Evolutionary conservation across 75 land plant species (phyloP), one percentile per base, ranked within the genome.

Genomic region (Pinus tabuliformis): DNA sequence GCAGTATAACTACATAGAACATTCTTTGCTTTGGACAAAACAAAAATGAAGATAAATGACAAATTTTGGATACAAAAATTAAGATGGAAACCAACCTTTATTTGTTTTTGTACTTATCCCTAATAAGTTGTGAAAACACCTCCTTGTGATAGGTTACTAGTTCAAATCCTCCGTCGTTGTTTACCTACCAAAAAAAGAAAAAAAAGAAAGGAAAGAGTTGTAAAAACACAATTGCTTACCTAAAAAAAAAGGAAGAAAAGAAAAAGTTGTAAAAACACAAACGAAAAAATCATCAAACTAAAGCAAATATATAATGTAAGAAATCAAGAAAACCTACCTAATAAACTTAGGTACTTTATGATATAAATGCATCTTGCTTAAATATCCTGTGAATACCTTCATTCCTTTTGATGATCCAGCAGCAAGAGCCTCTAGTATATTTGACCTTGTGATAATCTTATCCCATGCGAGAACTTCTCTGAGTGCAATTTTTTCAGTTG

Each of bases 391-490:
- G 57, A 26, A 14, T 81, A 96, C 99, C 93, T 89, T 83, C 20
- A 83, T 82, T 80, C 94, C 95, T 78, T 92, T 90, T 75, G 74
- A 81, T 52, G 90, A 79, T 36, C 92, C 97, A 58, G 86, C 78
- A 20, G 90, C 92, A 75, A 96, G 87, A 33, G 97, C 87, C 83
- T 96, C 97, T 64, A 96, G 89, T 30, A 89, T 88, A 73, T 81
- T 81, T 21, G 91, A 83, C 75, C 89, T 85, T 11, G 99, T 89
- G 30, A 81, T 83, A 58, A 88, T 88, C 65, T 89, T 93, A 62
- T 96, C 99, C 16, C 95, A 90, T 42, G 84, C 79, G 62, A 83
- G 26, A 56, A 83, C 73, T 56, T 78, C 89, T 78, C 78, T 78
- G 6, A 80, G 58, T 20, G 78, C 77, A 83, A n/a, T n/a, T 7